Percentiles rank a stretch among this genome's conserved stretches.
Conservation (phyloP, 1,139 yeast genomes). For the Pneumocystis canis region DNA sequence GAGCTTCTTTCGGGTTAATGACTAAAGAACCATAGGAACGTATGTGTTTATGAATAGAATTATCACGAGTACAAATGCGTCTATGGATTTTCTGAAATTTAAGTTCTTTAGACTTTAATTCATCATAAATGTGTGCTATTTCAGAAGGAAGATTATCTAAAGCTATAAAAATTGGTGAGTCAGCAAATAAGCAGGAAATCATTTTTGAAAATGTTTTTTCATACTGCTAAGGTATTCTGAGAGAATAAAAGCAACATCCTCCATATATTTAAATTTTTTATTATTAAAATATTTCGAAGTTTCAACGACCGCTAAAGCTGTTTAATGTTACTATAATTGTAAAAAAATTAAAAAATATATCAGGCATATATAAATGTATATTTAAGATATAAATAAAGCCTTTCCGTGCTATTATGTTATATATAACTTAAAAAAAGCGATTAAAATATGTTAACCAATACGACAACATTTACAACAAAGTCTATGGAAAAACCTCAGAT, state of each 20-base stretch:
- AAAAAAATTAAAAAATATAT: neutral
- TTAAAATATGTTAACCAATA: neutral
- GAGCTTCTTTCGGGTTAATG: constrained; percentile 71
- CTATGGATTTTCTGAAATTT: constrained; percentile 52
- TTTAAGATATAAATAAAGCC: neutral
- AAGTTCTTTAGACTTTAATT: constrained; percentile 55
- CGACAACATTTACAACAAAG: neutral
- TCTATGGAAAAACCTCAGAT: neutral
- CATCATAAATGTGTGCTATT: constrained; percentile 64
- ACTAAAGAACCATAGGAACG: constrained; percentile 69
- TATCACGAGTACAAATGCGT: constrained; percentile 57
- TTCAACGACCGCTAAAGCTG: neutral
- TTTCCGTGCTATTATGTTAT: neutral
- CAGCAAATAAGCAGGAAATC: neutral
- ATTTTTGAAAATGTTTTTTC: neutral
- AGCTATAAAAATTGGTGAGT: constrained; percentile 6
- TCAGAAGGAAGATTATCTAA: constrained; percentile 82
- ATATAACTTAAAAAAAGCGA: neutral
- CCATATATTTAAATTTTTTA: neutral
- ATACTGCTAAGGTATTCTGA: neutral
- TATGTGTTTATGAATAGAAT: constrained; percentile 66
- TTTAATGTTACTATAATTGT: neutral
- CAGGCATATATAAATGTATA: neutral
- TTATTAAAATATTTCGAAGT: neutral
- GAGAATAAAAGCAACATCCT: neutral